Evolutionary conservation across 2,329 filamentous ascomycete genomes (phyloP).

Genomic region (Chaetomium sp.): DNA sequence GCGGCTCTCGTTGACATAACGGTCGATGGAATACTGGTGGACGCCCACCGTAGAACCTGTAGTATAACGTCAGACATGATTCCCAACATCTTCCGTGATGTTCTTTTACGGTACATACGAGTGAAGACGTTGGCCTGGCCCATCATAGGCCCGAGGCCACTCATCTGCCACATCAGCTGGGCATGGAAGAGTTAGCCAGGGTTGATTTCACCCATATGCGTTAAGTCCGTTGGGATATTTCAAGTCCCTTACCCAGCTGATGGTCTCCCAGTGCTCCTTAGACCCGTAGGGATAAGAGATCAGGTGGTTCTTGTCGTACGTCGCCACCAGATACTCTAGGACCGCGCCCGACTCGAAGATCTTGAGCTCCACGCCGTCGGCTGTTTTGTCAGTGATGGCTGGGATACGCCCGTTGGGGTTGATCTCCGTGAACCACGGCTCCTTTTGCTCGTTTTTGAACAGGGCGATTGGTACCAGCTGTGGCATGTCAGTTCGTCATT

Average conservation of each 20-base stretch:
- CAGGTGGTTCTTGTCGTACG: conserved; percentile 36
- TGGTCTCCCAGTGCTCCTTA: conserved; percentile 59
- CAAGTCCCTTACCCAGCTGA: conserved; percentile 56
- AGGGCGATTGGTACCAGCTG: conserved; percentile 41
- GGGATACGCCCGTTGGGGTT: conserved; percentile 33
- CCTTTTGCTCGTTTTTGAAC: conserved; percentile 56
- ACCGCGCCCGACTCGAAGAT: conserved; percentile 45
- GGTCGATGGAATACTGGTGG: not conserved
- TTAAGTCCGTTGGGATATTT: not conserved
- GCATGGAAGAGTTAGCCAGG: not conserved
- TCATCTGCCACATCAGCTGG: conserved; percentile 66
- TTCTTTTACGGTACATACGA: conserved; percentile 36
- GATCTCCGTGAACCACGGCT: conserved; percentile 59
- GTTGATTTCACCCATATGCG: not conserved
- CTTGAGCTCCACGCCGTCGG: conserved; percentile 48
- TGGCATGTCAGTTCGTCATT: not conserved
- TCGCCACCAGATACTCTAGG: conserved; percentile 40
- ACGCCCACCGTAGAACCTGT: not conserved
- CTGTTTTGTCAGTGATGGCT: conserved; percentile 30
- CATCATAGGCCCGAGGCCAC: conserved; percentile 76
- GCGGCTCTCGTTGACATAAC: conserved; percentile 2
- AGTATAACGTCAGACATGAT: not conserved
- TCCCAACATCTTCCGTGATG: not conserved
- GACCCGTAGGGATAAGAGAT: conserved; percentile 32
- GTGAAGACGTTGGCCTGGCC: conserved; percentile 74